phyloP scores from a whole-genome alignment of 176 grass and related monocot species.

The Luzula sylvatica region DNA sequence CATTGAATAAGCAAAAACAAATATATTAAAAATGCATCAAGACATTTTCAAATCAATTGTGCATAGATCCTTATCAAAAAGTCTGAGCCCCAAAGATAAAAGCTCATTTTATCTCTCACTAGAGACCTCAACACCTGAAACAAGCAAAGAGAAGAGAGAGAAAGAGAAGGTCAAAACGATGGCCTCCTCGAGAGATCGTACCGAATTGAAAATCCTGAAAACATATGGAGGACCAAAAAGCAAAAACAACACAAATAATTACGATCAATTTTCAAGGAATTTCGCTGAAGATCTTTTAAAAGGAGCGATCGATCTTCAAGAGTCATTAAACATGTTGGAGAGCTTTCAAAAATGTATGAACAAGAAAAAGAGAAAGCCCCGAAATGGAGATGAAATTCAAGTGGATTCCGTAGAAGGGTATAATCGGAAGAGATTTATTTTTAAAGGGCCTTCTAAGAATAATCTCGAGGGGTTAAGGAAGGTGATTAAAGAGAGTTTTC shows the following conservation, averaged over 20 bases:
- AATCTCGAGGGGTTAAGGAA: constrained; percentile 37
- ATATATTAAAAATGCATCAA: constrained; percentile 53
- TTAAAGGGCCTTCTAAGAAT: constrained; percentile 15
- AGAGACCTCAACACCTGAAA: constrained; percentile 27
- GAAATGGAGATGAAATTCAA: constrained; percentile 6
- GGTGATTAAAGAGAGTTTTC: constrained; percentile 47
- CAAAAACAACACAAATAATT: not conserved
- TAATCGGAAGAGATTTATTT: not conserved
- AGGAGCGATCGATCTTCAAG: constrained; percentile 65
- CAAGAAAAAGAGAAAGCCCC: constrained; percentile 36
- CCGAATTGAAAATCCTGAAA: constrained; percentile 26
- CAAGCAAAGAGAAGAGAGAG: constrained; percentile 18
- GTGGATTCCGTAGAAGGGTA: not conserved
- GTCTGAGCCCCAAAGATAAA: constrained; percentile 19
- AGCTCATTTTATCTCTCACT: constrained; percentile 30
- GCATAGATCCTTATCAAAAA: constrained; percentile 76
- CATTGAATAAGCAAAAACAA: constrained; percentile 5
- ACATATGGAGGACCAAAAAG: constrained; percentile 11
- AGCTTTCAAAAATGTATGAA: constrained; percentile 37
- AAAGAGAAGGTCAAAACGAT: constrained; percentile 33
- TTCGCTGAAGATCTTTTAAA: constrained; percentile 57
- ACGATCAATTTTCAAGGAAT: constrained; percentile 28
- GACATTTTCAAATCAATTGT: constrained; percentile 78
- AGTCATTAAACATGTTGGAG: constrained; percentile 64
- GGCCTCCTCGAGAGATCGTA: constrained; percentile 23